These are phyloP conservation scores for Hyaloperonospora arabidopsidis DNA, from an alignment of 352 stramenopile genomes.

Conservation along the genomic window DNA sequence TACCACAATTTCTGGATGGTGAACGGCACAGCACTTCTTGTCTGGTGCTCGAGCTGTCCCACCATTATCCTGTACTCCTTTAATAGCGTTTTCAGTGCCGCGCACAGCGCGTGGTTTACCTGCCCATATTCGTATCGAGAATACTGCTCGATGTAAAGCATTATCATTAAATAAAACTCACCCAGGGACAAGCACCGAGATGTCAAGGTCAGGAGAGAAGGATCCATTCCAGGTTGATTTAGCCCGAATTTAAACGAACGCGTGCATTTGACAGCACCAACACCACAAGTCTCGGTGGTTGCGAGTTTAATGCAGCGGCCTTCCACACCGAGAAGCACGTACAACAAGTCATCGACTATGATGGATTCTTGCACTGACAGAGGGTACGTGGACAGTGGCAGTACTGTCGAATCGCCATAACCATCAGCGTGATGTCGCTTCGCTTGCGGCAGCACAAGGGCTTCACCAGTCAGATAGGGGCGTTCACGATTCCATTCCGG, in stretches of 20 bases:
- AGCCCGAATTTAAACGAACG: constrained; percentile 58
- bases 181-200: constrained; percentile 60
- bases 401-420: constrained; percentile 40
- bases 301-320: constrained; percentile 75
- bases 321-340: constrained; percentile 71
- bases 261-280: constrained; percentile 22
- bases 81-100: constrained; percentile 85
- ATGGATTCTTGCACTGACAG: constrained; percentile 71
- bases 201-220: constrained; percentile 63
- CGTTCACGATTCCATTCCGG: constrained; percentile 79
- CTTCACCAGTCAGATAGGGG: constrained; percentile 67
- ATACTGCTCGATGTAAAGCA: constrained; percentile 72
- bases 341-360: constrained; percentile 80
- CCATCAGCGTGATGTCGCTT: constrained; percentile 37
- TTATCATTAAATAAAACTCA: constrained; percentile 73
- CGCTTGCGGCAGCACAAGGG: constrained; percentile 42
- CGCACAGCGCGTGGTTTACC: constrained; percentile 91
- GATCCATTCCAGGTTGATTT: constrained; percentile 73
- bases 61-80: constrained; percentile 92
- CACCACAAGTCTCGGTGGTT: constrained; percentile 34
- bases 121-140: constrained; percentile 88
- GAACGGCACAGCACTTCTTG: constrained; percentile 38
- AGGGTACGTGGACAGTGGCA: constrained; percentile 65
- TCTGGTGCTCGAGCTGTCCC: constrained; percentile 82
- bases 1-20: constrained; percentile 91